phyloP scores from a whole-genome alignment of 306 rosid genomes.

The Prunus persica region DNA sequence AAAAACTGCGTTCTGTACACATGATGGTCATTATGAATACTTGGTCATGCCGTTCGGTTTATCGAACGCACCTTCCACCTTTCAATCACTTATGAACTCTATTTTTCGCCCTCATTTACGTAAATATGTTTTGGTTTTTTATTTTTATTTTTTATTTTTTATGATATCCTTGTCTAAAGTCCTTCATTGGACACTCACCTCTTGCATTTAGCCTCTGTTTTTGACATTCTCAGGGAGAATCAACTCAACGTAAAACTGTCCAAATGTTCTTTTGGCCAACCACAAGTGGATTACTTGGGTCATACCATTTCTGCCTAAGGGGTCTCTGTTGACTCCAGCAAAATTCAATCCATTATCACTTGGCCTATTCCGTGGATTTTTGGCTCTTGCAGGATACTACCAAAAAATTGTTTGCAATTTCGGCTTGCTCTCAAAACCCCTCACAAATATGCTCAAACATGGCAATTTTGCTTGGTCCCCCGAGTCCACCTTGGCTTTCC shows the following conservation, averaged over 20 bases:
- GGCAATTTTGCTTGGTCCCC: not conserved
- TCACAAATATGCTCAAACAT: not conserved
- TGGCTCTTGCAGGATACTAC: not conserved
- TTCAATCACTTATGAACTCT: too few species aligned
- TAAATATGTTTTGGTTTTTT: too few species aligned
- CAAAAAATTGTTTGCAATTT: not conserved
- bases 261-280: not conserved
- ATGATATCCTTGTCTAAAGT: not conserved
- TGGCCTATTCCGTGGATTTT: fast-evolving
- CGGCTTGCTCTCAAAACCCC: not conserved
- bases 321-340: fast-evolving
- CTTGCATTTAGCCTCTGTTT: fast-evolving
- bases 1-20: too few species aligned
- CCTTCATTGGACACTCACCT: not conserved
- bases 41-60: too few species aligned
- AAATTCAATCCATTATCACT: not conserved
- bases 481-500: not conserved
- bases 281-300: not conserved
- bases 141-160: too few species aligned
- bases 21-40: too few species aligned
- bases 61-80: too few species aligned
- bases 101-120: too few species aligned
- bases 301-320: fast-evolving
- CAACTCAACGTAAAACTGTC: not conserved
- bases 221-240: too few species aligned